A percentile compares a stretch with the other conserved stretches of the same genome.
Conservation (phyloP, 352 stramenopile genomes). For the Phytophthora syringae region DNA sequence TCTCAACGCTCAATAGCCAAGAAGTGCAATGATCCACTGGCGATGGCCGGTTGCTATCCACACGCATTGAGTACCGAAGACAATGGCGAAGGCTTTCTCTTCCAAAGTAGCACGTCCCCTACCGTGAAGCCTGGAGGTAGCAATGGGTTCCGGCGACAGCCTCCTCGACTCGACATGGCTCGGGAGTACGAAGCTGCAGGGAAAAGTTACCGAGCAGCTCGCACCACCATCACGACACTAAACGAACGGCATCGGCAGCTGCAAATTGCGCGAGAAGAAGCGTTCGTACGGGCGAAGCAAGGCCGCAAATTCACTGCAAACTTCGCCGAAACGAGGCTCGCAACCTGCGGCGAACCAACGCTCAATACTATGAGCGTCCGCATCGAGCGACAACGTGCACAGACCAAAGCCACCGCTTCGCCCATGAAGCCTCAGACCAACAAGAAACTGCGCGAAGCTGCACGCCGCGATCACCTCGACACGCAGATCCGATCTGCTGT, state of each 20-base stretch:
- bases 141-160: constrained; percentile 57
- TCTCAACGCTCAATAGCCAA: constrained; percentile 4
- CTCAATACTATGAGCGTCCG: constrained; percentile 69
- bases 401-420: constrained; percentile 18
- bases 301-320: constrained; percentile 49
- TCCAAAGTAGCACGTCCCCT: constrained; percentile 25
- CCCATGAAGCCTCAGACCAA: constrained; percentile 13
- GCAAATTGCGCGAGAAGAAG: constrained; percentile 63
- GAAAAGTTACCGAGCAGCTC: constrained; percentile 54
- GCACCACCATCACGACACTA: constrained; percentile 53
- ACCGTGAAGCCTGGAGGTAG: constrained; percentile 9
- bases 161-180: constrained; percentile 56
- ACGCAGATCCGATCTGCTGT: constrained; percentile 48
- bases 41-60: constrained; percentile 24
- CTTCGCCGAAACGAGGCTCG: constrained; percentile 69
- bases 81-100: constrained; percentile 59
- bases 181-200: constrained; percentile 53
- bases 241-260: constrained; percentile 55
- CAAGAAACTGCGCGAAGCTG: constrained; percentile 29
- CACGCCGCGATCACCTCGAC: constrained; percentile 13
- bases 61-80: constrained; percentile 31
- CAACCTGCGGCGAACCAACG: constrained; percentile 64
- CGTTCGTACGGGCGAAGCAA: constrained; percentile 45
- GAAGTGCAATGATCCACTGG: constrained; percentile 24
- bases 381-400: constrained; percentile 53